Evolutionary conservation across 306 rosid genomes (phyloP), one percentile per base, ranked within the genome.

Genomic region (Ormosia semicastrata): DNA sequence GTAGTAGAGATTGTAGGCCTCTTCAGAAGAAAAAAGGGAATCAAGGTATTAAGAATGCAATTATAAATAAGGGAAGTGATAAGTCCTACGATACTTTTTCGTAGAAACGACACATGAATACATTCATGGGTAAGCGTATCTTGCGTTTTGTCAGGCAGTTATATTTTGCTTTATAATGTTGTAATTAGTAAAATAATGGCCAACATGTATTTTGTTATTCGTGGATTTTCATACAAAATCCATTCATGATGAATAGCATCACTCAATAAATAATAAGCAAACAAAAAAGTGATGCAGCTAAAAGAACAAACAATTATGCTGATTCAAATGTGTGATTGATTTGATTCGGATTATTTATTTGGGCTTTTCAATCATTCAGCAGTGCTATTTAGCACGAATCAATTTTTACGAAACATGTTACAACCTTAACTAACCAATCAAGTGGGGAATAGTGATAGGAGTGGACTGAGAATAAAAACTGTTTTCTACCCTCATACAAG

Each of bases 261-360:
- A 24, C 24, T 24, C 24, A 24, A 24, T 9, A 68, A 71, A 54
- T 75, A 69, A 69, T 5, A 36, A 10, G 40, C 29, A 69, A 49
- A 63, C 30, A 52, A 50, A 76, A 83, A 71, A 29, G 80, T 37
- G 18, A 49, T 17, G 40, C 73, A 32, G 54, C 70, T 44, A 83
- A 39, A 66, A 71, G 14, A 37, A 77, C 65, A 81, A 66, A 10
- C 52, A 71, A 36, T 63, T 60, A 46, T 75, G 77, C 71, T 75
- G 33, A 69, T 41, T 50, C 66, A 68, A 79, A 66, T 33, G 57
- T 68, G 44, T 33, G 56, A 36, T 36, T 62, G 85, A 65, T 53
- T 65, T 41, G 2, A 18, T 34, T 9, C 43, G 9, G 30, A 54
- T 57, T 49, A 56, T 44, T 66, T 46, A 72, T 34, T 56, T 43